Conservation (phyloP, 441 rosid species). For the Syzygium malaccense region DNA sequence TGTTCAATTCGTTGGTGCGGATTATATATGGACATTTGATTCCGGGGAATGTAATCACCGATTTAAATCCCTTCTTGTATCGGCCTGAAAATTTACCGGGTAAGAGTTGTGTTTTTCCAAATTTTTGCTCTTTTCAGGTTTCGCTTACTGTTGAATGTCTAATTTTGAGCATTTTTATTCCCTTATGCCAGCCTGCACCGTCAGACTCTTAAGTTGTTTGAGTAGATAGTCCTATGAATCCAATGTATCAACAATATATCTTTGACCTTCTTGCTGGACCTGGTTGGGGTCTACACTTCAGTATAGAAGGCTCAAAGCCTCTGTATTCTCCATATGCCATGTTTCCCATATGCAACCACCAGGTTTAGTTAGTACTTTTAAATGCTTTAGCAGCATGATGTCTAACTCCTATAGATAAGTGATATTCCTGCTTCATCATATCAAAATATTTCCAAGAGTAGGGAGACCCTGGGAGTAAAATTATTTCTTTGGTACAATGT, state of each 20-base stretch:
- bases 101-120: conserved; percentile 2
- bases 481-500: neutral
- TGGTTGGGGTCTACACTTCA: neutral
- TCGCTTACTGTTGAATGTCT: neutral
- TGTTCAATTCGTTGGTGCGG: conserved; percentile 12
- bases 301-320: neutral
- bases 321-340: neutral
- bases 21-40: conserved; percentile 19
- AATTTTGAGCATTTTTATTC: neutral
- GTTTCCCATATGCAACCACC: neutral
- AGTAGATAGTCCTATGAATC: neutral
- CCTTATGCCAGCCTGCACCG: neutral
- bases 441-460: neutral
- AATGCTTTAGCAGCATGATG: neutral
- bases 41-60: conserved; percentile 36
- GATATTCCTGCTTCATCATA: neutral
- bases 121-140: neutral
- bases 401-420: neutral
- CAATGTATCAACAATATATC: neutral
- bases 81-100: conserved; percentile 36
- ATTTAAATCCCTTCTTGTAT: conserved; percentile 22
- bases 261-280: neutral
- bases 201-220: neutral
- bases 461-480: neutral
- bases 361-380: neutral